These are phyloP conservation scores for Amanita rimosa DNA, from an alignment of 768 basidiomycete species.

Conservation along the genomic window DNA sequence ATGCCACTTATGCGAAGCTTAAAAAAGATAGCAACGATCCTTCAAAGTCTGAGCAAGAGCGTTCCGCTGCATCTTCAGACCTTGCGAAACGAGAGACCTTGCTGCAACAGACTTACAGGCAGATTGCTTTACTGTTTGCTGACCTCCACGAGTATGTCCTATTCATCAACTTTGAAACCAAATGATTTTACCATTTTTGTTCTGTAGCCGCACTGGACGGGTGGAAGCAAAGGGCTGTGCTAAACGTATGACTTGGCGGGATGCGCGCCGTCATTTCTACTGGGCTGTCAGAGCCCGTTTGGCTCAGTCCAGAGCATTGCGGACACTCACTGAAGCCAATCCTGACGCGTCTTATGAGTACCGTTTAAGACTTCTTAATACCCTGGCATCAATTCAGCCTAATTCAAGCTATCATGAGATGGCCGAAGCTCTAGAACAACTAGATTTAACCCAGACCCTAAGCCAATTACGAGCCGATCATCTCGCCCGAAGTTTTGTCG, in stretches of 20 bases:
- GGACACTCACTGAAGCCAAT: conserved; percentile 54
- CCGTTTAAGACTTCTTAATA: conserved; percentile 51
- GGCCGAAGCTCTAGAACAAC: conserved; percentile 56
- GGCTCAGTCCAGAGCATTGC: conserved; percentile 54
- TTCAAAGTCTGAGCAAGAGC: conserved; percentile 64
- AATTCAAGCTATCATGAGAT: conserved; percentile 42
- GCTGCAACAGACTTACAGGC: conserved; percentile 85
- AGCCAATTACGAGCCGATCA: conserved; percentile 60
- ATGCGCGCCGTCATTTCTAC: conserved; percentile 84
- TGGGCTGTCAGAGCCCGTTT: conserved; percentile 85
- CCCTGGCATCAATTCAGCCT: conserved; percentile 44
- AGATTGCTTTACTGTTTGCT: conserved; percentile 87
- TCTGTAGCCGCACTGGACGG: conserved; percentile 74
- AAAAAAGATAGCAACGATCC: conserved; percentile 75
- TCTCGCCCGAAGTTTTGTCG: conserved; percentile 53
- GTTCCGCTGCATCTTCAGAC: conserved; percentile 53
- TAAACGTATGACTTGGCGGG: conserved; percentile 76
- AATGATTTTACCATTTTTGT: conserved; percentile 6
- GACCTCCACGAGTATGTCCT: conserved; percentile 86
- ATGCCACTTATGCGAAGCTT: conserved; percentile 67
- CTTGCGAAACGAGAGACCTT: conserved; percentile 68
- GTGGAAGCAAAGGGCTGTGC: conserved; percentile 99
- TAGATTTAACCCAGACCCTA: conserved; percentile 55
- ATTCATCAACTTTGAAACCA: conserved; percentile 1
- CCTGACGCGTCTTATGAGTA: conserved; percentile 63